A percentile compares a stretch with the other conserved stretches of the same genome.
phyloP scores from a whole-genome alignment of 192 early-diverging fungal genomes.

The Oehlia diaphana region DNA sequence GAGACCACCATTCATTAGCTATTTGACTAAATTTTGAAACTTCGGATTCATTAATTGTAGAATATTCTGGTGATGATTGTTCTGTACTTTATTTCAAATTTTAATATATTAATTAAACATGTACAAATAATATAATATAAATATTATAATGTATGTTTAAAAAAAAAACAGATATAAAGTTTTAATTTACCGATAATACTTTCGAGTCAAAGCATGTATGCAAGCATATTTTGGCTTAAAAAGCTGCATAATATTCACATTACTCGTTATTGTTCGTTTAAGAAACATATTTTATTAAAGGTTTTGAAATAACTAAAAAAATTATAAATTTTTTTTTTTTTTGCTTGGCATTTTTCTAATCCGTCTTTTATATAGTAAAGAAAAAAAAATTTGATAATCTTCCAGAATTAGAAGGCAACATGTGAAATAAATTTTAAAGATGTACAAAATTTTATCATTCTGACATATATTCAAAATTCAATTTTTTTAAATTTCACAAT shows the following conservation, averaged over 20 bases:
- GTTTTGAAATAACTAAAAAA: too few relatives aligned
- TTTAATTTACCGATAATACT: not conserved
- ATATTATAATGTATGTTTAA: too few relatives aligned
- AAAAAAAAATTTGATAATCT: too few relatives aligned
- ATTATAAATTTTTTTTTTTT: too few relatives aligned
- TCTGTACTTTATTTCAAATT: not conserved
- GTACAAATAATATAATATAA: too few relatives aligned
- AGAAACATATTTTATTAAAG: not conserved
- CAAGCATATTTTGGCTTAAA: not conserved
- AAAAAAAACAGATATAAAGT: not conserved
- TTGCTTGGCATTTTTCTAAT: too few relatives aligned
- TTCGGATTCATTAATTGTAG: constrained; percentile 67
- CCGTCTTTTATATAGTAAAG: too few relatives aligned
- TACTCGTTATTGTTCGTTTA: not conserved
- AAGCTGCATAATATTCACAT: not conserved
- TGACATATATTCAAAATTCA: too few relatives aligned
- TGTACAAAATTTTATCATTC: too few relatives aligned
- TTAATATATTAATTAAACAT: not conserved
- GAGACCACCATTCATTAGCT: constrained; percentile 89
- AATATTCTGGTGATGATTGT: not conserved
- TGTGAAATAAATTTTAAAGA: too few relatives aligned
- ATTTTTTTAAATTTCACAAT: too few relatives aligned
- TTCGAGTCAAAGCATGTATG: not conserved
- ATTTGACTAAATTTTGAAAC: constrained; percentile 73
- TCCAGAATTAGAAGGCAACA: too few relatives aligned